Evolutionary conservation across 129 eudicot species (phyloP), one percentile per base, ranked within the genome.

Genomic region (Solidago caesia): DNA sequence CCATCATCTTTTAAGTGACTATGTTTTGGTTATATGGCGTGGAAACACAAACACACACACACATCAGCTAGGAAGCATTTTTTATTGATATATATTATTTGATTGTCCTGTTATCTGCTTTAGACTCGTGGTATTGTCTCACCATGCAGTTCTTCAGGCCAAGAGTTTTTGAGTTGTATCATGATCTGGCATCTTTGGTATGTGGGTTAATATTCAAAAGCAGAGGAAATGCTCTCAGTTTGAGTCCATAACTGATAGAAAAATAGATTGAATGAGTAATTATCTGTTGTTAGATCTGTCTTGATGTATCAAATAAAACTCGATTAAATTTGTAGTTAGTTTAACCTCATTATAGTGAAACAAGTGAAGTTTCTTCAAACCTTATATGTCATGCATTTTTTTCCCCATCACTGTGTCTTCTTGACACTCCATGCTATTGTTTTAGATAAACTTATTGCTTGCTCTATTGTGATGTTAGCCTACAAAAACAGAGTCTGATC

Each of bases 401-500:
- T 21, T 21, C 21, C 21, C 21, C 21, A 21, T 21, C 21, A 21
- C 21, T 21, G 21, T 21, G 45, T 60, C 41, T 51, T 77, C 71
- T 61, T 4, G 47, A 49, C 51, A 77, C 49, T 39, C 55, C 21
- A 4, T 79, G 33, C 26, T 64, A 59, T 57, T 64, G 62, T 55
- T 64, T 16, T 21, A 25, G 44, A 72, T 60, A 43, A 52, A 51
- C 45, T 71, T 76, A 49, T 53, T 10, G 26, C 67, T 71, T 73
- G 71, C 73, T 62, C 8, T 8, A 63, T 39, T 68, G 12, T 77
- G 58, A 44, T 81, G 39, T 16, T 63, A 92, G 97, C 55, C 69
- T 74, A 75, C 75, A 44, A 84, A 74, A 41, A 79, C 61, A 21
- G 84, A 79, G 27, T 65, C 85, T 44, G 82, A 77, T 48, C 69